These are phyloP conservation scores for Aspergillus homomorphus DNA, from an alignment of 495 filamentous ascomycete species.

Conservation along the genomic window DNA sequence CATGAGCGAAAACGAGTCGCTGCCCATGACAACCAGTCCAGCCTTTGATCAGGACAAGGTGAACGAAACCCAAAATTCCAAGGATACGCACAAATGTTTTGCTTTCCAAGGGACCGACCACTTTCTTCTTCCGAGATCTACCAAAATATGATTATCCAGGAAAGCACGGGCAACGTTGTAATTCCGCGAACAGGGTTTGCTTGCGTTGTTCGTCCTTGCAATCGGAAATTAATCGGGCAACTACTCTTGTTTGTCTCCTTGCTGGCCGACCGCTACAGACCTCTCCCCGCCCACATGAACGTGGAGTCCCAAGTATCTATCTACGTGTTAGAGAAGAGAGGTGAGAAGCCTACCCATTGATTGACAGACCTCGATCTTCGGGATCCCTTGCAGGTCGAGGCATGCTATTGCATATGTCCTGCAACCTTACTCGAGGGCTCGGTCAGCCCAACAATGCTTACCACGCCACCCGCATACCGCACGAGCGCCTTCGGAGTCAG, in stretches of 20 bases:
- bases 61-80: too few relatives aligned
- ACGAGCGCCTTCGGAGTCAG: conserved; percentile 3
- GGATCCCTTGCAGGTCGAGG: conserved; percentile 16
- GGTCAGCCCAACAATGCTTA: conserved; percentile 6
- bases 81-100: too few relatives aligned
- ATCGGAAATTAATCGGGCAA: background rate
- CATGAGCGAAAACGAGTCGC: background rate
- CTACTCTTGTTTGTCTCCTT: background rate
- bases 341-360: background rate
- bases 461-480: conserved; percentile 15
- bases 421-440: conserved; percentile 12
- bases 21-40: background rate
- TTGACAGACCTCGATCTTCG: background rate
- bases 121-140: too few relatives aligned
- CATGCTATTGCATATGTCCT: conserved; percentile 14
- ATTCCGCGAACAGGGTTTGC: background rate
- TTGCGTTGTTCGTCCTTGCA: background rate
- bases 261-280: background rate
- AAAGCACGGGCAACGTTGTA: background rate
- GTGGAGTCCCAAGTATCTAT: too few relatives aligned
- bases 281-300: background rate
- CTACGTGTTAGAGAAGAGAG: background rate
- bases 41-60: too few relatives aligned
- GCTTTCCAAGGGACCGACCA: too few relatives aligned
- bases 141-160: too few relatives aligned